A percentile compares a stretch with the other conserved stretches of the same genome.
phyloP scores from a whole-genome alignment of 2,329 filamentous ascomycete genomes.

The Paramyrothecium sp. region DNA sequence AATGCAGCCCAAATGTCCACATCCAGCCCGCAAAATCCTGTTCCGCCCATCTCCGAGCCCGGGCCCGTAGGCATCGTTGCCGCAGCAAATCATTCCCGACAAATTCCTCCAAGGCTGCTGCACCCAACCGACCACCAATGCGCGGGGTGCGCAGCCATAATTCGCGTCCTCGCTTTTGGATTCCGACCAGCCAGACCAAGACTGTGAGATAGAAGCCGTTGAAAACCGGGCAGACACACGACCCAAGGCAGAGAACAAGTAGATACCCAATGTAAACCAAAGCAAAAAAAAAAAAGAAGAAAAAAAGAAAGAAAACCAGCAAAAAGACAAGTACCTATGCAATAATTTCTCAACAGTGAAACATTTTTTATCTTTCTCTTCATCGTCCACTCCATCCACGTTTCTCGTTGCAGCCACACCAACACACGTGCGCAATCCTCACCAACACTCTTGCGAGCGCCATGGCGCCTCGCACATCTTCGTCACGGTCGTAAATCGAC shows the following conservation, averaged over 20 bases:
- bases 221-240: background rate
- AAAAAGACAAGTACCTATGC: slow-evolving; percentile 15
- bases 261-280: slow-evolving; percentile 8
- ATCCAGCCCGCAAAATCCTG: background rate
- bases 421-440: background rate
- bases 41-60: background rate
- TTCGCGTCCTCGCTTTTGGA: slow-evolving; percentile 8
- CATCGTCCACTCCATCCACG: slow-evolving; percentile 9
- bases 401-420: slow-evolving; percentile 1
- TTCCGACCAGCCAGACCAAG: slow-evolving; percentile 19
- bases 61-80: no score
- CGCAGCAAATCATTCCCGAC: no score
- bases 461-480: slow-evolving; percentile 21
- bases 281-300: slow-evolving; percentile 11
- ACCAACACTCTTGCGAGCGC: slow-evolving; percentile 6
- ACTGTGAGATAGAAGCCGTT: background rate
- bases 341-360: slow-evolving; percentile 16
- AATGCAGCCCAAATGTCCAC: background rate
- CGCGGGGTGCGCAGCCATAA: no score
- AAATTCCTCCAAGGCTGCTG: no score
- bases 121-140: no score
- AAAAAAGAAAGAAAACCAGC: slow-evolving; percentile 9
- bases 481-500: slow-evolving; percentile 31
- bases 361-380: slow-evolving; percentile 26
- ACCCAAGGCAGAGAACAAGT: slow-evolving; percentile 8